Conservation (phyloP, 139 green algal species). For the Chlamydomonas sphaeroides region DNA sequence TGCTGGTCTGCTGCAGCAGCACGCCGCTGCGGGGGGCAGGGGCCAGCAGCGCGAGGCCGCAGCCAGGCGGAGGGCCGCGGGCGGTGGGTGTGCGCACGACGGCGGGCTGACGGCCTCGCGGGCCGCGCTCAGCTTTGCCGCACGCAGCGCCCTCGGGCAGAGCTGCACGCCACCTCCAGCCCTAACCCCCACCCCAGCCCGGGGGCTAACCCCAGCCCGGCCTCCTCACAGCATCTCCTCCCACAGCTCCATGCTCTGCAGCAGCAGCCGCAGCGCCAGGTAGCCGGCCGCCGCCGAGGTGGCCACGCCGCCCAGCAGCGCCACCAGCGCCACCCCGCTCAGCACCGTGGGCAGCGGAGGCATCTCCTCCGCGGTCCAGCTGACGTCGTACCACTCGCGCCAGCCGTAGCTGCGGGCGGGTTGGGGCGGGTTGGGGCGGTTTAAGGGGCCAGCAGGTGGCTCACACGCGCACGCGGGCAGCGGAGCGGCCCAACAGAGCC, state of each 20-base stretch:
- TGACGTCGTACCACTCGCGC: conserved; percentile 11
- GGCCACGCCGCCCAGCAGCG: neutral
- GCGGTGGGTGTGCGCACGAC: no score
- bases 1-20: conserved; percentile 1
- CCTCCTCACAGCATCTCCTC: conserved; percentile 14
- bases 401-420: neutral
- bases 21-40: conserved; percentile 3
- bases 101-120: no score
- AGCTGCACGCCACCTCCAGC: neutral
- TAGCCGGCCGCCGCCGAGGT: neutral
- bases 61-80: no score
- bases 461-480: no score
- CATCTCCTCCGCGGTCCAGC: neutral
- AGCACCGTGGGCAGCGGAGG: neutral
- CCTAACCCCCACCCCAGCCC: no score
- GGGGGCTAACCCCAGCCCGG: neutral
- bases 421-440: no score
- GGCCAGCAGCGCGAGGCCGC: no score
- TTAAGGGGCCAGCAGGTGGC: no score
- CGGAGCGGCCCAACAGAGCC: no score
- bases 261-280: neutral
- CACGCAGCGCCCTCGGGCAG: no score
- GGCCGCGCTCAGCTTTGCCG: no score
- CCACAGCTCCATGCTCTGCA: neutral
- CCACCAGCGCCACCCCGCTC: neutral